Evolutionary conservation across 2,329 filamentous ascomycete genomes (phyloP), one percentile per base, ranked within the genome.

Genomic region (Arthroderma uncinatum): DNA sequence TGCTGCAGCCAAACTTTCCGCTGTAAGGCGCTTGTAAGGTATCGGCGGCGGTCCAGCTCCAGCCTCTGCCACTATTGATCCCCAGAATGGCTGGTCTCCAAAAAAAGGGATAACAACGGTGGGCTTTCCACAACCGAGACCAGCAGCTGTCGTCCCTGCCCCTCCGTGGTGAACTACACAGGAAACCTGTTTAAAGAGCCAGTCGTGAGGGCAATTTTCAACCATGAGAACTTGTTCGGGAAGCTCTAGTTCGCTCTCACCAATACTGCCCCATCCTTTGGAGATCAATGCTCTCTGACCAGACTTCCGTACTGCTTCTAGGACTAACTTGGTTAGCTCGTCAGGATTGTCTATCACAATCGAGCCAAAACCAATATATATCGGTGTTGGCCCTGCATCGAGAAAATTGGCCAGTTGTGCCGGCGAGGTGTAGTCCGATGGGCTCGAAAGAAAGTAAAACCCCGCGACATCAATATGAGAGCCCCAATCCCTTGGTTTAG

Each of bases 21-120:
- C 77, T 0, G 81, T 89, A 37, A 91, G 71, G 30, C 82, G 75
- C 62, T 85, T 85, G 67, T 85, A 82, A 0, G 84, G 84, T 53
- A 89, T 82, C 0, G 87, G 86, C 0, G 77, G 71, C 0, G 87
- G 86, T 0, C 87, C 87, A 4, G 87, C 87, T 8, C 86, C 85
- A 5, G 87, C 85, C 58, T 77, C 79, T 0, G 83, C 79, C 39
- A 90, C 82, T 79, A 91, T 90, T 8, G 83, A 78, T 6, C 87
- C 87, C 87, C 87, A 91, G 65, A 91, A 92, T 0, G 85, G 85
- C 68, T 92, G 87, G 64, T 92, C 87, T 1, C 87, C 87, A 66
- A 91, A 95, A 73, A 95, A 95, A 0, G 89, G 89, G 0, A 95
- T 83, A 2, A 95, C 79, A 1, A 93, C 81, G 0, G 89, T 95